Evolutionary conservation across 2,329 filamentous ascomycete genomes (phyloP).

Genomic region (Diplodia mutila): DNA sequence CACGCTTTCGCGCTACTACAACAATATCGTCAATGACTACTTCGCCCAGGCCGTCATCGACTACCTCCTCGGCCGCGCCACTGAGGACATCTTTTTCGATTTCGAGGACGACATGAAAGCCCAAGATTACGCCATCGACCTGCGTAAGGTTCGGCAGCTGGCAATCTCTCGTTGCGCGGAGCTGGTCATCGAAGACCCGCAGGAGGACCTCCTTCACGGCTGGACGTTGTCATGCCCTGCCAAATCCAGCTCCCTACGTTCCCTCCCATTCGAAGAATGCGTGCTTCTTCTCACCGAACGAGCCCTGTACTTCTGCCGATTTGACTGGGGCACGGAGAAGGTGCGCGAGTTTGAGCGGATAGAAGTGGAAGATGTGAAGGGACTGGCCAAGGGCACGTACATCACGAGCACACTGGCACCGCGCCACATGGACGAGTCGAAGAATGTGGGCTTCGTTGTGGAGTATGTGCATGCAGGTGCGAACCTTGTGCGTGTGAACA

Average conservation of each 20-base stretch:
- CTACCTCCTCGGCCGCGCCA: constrained; percentile 88
- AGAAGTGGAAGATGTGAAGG: constrained; percentile 71
- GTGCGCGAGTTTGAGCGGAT: constrained; percentile 90
- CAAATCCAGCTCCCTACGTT: constrained; percentile 67
- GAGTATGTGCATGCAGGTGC: constrained; percentile 73
- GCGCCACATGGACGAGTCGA: constrained; percentile 73
- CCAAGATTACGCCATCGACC: constrained; percentile 86
- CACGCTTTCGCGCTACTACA: constrained; percentile 78
- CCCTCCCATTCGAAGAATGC: constrained; percentile 80
- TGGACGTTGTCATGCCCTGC: constrained; percentile 86
- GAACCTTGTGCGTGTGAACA: constrained; percentile 79
- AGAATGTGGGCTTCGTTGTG: constrained; percentile 83
- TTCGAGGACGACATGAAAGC: constrained; percentile 94
- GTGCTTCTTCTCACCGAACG: constrained; percentile 84
- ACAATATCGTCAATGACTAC: constrained; percentile 96
- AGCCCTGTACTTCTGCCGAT: constrained; percentile 85
- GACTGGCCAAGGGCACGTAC: constrained; percentile 81
- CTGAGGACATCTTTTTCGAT: constrained; percentile 83
- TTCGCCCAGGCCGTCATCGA: constrained; percentile 96
- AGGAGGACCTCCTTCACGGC: constrained; percentile 85
- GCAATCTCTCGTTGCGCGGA: constrained; percentile 88
- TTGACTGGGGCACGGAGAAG: constrained; percentile 95
- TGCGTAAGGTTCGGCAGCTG: constrained; percentile 80
- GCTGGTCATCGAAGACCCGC: constrained; percentile 73
- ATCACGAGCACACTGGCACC: constrained; percentile 85